These are phyloP conservation scores for Colletotrichum scovillei DNA, from an alignment of 2,329 filamentous ascomycete genomes.

Conservation along the genomic window DNA sequence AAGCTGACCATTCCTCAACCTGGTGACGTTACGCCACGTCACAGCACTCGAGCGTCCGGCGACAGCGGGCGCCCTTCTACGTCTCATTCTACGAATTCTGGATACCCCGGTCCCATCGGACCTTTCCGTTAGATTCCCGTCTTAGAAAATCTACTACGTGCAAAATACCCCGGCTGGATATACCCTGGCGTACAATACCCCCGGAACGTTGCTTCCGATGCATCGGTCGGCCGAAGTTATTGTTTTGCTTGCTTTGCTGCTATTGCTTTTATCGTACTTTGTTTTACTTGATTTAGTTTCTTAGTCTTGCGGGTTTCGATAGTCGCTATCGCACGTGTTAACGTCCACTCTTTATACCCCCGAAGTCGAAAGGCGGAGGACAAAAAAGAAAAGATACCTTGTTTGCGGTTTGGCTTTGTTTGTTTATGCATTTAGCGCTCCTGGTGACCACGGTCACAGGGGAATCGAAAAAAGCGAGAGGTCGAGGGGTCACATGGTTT, in stretches of 20 bases:
- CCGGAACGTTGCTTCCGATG: conserved; percentile 55
- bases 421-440: conserved; percentile 22
- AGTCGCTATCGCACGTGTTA: conserved; percentile 38
- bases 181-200: conserved; percentile 73
- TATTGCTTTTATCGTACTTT: conserved; percentile 41
- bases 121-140: conserved; percentile 81
- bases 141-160: conserved; percentile 58
- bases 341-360: conserved; percentile 39
- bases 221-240: conserved; percentile 58
- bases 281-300: conserved; percentile 40
- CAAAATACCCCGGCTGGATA: conserved; percentile 73
- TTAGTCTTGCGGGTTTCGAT: conserved; percentile 33
- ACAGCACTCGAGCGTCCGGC: conserved; percentile 84
- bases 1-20: conserved; percentile 76
- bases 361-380: conserved; percentile 34
- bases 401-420: conserved; percentile 28
- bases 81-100: conserved; percentile 94
- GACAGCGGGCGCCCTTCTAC: conserved; percentile 93
- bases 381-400: conserved; percentile 38
- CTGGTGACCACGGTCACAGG: conserved; percentile 8
- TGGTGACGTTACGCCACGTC: conserved; percentile 86
- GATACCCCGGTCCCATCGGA: conserved; percentile 93
- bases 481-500: conserved; percentile 14
- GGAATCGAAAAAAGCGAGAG: conserved; percentile 31
- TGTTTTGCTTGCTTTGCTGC: conserved; percentile 46